Evolutionary conservation across 2,329 filamentous ascomycete species (phyloP).

Genomic region (Helicocarpus griseus): DNA sequence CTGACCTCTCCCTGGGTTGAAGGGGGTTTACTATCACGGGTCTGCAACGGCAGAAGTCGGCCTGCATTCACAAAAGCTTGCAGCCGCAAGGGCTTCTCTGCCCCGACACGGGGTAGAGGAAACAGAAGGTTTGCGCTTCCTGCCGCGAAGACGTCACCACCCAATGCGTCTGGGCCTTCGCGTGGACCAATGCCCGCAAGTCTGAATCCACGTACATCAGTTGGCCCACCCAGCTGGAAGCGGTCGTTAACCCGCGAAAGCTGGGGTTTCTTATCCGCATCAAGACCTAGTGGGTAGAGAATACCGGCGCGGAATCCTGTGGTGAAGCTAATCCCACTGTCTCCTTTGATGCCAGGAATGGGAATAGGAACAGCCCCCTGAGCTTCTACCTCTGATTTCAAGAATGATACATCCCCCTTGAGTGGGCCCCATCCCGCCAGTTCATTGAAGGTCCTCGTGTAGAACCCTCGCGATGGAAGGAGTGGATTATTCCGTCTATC

Average conservation of each 20-base stretch:
- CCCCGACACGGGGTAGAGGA: constrained; percentile 71
- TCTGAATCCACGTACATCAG: constrained; percentile 88
- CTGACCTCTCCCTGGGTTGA: constrained; percentile 40
- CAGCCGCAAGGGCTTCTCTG: constrained; percentile 73
- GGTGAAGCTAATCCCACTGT: constrained; percentile 72
- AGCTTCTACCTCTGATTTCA: constrained; percentile 79
- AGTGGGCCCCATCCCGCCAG: constrained; percentile 80
- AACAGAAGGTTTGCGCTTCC: constrained; percentile 78
- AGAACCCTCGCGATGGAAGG: constrained; percentile 72
- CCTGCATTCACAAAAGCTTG: constrained; percentile 91
- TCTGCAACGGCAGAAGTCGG: constrained; percentile 66
- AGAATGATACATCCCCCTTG: constrained; percentile 84
- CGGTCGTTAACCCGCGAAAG: constrained; percentile 84
- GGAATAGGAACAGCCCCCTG: constrained; percentile 65
- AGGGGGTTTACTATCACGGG: constrained; percentile 37
- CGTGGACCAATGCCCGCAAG: constrained; percentile 80
- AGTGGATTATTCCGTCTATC: constrained; percentile 79
- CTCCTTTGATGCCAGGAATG: constrained; percentile 53
- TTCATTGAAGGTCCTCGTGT: constrained; percentile 68
- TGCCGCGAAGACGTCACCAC: constrained; percentile 85
- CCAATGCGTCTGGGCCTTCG: constrained; percentile 75
- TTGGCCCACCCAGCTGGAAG: constrained; percentile 88
- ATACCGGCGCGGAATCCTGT: constrained; percentile 72
- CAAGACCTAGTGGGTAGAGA: constrained; percentile 68
- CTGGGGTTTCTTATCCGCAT: constrained; percentile 43